Evolutionary conservation across 2,329 filamentous ascomycete species (phyloP).

Genomic region (Beauveria scarabaeidicola): DNA sequence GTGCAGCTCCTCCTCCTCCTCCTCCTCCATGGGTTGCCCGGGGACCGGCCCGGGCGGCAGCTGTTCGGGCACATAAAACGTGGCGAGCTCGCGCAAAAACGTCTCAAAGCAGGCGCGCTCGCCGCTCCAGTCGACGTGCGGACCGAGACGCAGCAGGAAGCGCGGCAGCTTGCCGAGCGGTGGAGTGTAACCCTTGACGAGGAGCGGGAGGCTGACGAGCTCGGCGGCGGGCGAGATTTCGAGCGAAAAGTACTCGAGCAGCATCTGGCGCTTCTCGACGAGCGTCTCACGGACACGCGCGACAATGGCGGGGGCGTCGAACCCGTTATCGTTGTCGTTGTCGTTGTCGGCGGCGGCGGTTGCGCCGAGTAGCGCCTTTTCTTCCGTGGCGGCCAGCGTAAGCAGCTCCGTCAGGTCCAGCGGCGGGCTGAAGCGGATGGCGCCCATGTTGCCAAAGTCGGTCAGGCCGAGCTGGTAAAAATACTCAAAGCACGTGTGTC

Average conservation of each 20-base stretch:
- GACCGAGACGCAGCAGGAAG: constrained; percentile 81
- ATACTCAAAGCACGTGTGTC: constrained; percentile 75
- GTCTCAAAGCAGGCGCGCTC: constrained; percentile 81
- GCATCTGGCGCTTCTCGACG: constrained; percentile 71
- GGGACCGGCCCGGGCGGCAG: constrained; percentile 47
- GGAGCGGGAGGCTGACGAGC: constrained; percentile 68
- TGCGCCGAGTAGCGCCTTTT: constrained; percentile 40
- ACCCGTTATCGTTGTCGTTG: constrained; percentile 39
- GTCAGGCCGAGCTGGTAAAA: constrained; percentile 94
- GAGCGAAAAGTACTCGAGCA: constrained; percentile 85
- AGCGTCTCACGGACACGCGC: constrained; percentile 59
- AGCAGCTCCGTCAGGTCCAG: constrained; percentile 65
- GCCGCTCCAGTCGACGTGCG: constrained; percentile 75
- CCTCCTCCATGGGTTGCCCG: constrained; percentile 24
- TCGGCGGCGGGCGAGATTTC: constrained; percentile 72
- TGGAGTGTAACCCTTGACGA: constrained; percentile 84
- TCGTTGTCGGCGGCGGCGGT: constrained; percentile 33
- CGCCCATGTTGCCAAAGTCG: constrained; percentile 91
- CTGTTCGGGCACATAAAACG: constrained; percentile 84
- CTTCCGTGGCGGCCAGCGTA: constrained; percentile 61
- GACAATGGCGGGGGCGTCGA: constrained; percentile 59
- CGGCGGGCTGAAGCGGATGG: constrained; percentile 69
- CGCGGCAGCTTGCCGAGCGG: constrained; percentile 77
- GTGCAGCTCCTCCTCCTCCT: constrained; percentile 32
- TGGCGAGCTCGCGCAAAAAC: constrained; percentile 78